Evolutionary conservation across 2,329 filamentous ascomycete species (phyloP), one percentile per base, ranked within the genome.

Genomic region (Colletotrichum theobromicola): DNA sequence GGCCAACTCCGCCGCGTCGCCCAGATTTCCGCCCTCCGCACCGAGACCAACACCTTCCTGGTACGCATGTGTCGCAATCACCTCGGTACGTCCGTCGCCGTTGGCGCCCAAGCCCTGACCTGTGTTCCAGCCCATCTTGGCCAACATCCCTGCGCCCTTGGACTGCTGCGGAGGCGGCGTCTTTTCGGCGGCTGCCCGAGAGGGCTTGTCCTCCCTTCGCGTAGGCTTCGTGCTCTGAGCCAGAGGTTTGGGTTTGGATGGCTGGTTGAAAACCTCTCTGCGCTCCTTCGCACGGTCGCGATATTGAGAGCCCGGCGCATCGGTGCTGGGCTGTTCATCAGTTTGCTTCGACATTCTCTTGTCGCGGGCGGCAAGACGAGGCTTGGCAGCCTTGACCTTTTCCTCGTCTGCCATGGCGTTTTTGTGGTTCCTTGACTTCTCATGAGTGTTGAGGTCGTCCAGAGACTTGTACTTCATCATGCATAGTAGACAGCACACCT

Each of bases 111-210:
- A 85, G 0, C 93, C 93, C 71, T 89, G 87, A 10, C 93, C 93
- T 1, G 88, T 86, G 26, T 85, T 90, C 93, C 93, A 94, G 30
- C 93, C 93, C 90, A 94, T 93, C 85, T 94, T 94, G 50, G 91
- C 90, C 50, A 95, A 85, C 79, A 94, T 87, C 4, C 91, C 90
- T 0, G 91, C 91, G 15, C 93, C 92, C 81, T 93, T 94, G 42
- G 90, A 92, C 74, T 86, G 84, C 64, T 81, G 80, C 8, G 87
- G 83, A 1, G 80, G 73, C 6, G 78, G 37, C 18, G 80, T 55
- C 82, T 81, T 87, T 60, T 58, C 34, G 34, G 42, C 61, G 0
- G 77, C 75, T 26, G 68, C 68, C 10, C 75, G 76, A 8, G 74
- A 64, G 60, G 70, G 70, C 55, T 79, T 81, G 58, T 81, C 80